phyloP scores from a whole-genome alignment of 2,329 filamentous ascomycete species.

The Lachnellula subtilissima region DNA sequence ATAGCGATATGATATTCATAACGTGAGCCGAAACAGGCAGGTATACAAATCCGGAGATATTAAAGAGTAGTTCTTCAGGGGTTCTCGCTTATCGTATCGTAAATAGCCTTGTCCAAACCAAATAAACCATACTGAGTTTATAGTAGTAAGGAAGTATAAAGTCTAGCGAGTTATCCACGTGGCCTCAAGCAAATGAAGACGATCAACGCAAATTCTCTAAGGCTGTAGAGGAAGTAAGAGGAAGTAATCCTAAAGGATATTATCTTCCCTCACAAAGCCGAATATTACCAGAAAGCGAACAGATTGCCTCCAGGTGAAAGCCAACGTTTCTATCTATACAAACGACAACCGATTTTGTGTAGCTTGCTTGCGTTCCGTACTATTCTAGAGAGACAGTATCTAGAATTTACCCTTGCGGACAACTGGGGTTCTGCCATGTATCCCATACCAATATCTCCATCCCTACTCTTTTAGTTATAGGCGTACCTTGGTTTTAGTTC shows the following conservation, averaged over 20 bases:
- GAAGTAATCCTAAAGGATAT: neutral
- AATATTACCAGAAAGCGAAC: neutral
- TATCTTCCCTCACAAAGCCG: neutral
- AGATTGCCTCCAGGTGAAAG: neutral
- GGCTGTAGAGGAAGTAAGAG: neutral
- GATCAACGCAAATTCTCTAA: neutral
- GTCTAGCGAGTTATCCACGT: neutral
- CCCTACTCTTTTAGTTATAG: too few species aligned
- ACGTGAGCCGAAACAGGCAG: too few species aligned
- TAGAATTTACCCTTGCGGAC: neutral
- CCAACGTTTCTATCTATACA: conserved; percentile 10
- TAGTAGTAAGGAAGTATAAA: too few species aligned
- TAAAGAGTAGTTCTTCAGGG: too few species aligned
- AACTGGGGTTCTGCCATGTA: too few species aligned
- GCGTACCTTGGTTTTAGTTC: too few species aligned
- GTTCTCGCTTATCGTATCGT: too few species aligned
- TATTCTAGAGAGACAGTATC: neutral
- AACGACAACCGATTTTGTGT: conserved; percentile 12
- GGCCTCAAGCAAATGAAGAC: conserved; percentile 1
- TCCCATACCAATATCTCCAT: too few species aligned
- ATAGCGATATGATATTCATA: too few species aligned
- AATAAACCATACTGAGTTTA: too few species aligned
- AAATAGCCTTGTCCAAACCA: too few species aligned
- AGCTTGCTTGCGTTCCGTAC: conserved; percentile 5
- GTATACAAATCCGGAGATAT: too few species aligned